Evolutionary conservation across 495 filamentous ascomycete species (phyloP), one percentile per base, ranked within the genome.

Genomic region (Xanthoparmelia taractica): DNA sequence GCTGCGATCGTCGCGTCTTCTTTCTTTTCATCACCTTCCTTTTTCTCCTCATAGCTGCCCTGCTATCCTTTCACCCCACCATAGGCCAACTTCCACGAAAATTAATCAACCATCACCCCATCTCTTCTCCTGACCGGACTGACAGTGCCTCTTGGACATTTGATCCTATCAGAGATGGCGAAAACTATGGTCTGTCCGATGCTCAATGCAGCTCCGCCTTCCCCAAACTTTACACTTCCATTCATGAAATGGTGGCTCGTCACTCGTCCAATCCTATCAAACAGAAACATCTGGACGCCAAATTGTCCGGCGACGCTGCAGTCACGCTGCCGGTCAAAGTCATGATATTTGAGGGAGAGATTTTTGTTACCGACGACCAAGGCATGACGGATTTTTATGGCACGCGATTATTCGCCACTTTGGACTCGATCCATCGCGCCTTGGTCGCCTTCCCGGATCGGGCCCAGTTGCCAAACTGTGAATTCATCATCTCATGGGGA

Each of bases 401-500:
- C 29, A 54, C 50, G 2, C 50, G 50, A 33, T 29, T 54, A 5
- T 54, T 54, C 17, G 50, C 50, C 1, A 54, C 50, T 2, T 17
- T 54, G 17, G 50, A 54, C 5, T 34, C 50, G 1, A 8, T 54
- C 8, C 29, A 54, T 33, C 50, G 50, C 8, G 50, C 50, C 17
- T 54, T 54, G 50, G 17, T 54, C 0, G 18, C 50, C 17, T 54
- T 33, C 29, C 50, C 50, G 1, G 27, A 54, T 6, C 27, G 50
- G 8, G 4, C 29, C 8, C 50, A 54, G 29, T 29, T 60, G 58
- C 58, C 58, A 0, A 60, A 50, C 10, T 60, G 58, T 27, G 58
- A 60, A 25, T 60, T 60, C 41, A 31, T 45, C 18, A 60, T 48
- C 31, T 48, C 40, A 1, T 41, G 33, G 40, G 58, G 58, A 6